phyloP scores from a whole-genome alignment of 78 protist genomes.

The Anaeramoeba ignava region DNA sequence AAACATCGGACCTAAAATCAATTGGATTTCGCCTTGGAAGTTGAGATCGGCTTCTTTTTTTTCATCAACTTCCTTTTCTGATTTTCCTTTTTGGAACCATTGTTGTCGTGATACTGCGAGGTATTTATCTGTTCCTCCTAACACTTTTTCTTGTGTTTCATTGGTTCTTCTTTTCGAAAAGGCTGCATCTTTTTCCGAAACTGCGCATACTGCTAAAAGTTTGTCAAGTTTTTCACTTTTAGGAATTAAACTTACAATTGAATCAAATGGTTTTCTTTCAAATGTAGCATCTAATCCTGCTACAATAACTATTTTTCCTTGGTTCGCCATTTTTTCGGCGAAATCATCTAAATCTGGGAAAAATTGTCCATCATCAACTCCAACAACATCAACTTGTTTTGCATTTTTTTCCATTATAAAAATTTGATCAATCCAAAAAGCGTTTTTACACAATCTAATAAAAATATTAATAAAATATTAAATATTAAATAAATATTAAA shows the following conservation, averaged over 20 bases:
- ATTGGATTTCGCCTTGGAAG: background rate
- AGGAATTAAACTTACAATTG: background rate
- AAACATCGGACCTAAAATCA: conserved; percentile 14
- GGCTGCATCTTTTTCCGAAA: background rate
- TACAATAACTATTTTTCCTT: background rate
- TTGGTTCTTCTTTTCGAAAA: background rate
- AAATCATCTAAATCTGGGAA: background rate
- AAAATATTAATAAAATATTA: no score
- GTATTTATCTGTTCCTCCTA: background rate
- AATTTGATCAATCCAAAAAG: no score
- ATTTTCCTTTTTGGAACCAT: background rate
- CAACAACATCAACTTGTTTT: background rate
- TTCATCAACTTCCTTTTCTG: no score
- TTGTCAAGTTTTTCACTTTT: background rate
- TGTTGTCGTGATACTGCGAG: background rate
- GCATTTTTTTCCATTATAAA: background rate
- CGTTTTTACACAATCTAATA: no score
- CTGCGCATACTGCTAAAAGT: background rate
- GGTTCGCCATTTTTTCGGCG: background rate
- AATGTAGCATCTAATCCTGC: background rate
- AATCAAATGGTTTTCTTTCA: background rate
- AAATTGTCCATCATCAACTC: conserved; percentile 4
- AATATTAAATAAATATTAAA: no score
- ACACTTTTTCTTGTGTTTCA: background rate
- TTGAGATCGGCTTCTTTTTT: no score